Evolutionary conservation across 225 moss, liverwort and hornwort genomes (phyloP), one percentile per base, ranked within the genome.

Genomic region (Pseudisothecium myosuroides): DNA sequence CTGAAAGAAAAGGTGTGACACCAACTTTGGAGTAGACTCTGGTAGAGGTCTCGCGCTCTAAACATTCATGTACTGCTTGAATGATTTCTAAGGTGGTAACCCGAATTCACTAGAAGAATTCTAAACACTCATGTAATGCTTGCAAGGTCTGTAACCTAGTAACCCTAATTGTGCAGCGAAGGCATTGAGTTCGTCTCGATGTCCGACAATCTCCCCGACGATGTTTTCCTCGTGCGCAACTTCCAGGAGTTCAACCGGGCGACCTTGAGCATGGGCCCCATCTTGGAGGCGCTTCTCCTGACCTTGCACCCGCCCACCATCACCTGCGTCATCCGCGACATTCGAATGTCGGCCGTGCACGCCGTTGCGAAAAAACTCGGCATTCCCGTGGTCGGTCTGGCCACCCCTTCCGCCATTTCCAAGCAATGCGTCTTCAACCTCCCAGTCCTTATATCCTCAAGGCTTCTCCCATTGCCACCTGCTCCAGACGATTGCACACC

Each of bases 311-410:
- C 80, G 11, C 58, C n/a, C 17, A 76, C 84, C 12, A 88, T 93
- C 55, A 90, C 87, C 32, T 93, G 90, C 76, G 63, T 93, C 7
- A 88, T 91, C 82, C 89, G 91, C 22, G 91, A 93, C 79, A 24
- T 64, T 21, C 71, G 84, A 21, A 88, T 91, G 29, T 78, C 89
- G 41, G 85, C 78, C 20, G 19, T 24, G 9, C 89, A 91, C 18
- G 60, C 41, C 3, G 1, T 19, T 21, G 93, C 88, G 1, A 88
- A 72, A 58, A 91, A 88, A 47, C 45, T 92, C 2, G 88, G 83
- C 39, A 92, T 93, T 73, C 93, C 92, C 3, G 83, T 91, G 14
- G 91, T 91, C 24, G 91, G 76, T 28, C 86, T 93, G 17, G 76
- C 41, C 6, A 88, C 93, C 3, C 63, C 89, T 27, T 93, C 93